Conservation (phyloP, 306 rosid genomes). For the Pachyrhizus erosus region DNA sequence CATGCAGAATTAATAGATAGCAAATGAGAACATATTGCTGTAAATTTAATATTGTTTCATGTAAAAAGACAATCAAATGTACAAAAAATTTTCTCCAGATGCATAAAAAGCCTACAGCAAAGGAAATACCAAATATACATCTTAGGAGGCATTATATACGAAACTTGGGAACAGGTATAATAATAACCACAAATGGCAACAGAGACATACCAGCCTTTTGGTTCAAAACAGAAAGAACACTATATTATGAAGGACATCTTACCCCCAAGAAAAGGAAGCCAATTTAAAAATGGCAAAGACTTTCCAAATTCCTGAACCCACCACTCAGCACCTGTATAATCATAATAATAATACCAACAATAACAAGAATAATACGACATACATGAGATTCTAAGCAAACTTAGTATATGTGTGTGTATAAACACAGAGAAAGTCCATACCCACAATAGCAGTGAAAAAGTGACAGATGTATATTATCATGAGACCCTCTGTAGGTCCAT, state of each 20-base stretch:
- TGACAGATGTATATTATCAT: conserved; percentile 75
- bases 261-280: conserved; percentile 80
- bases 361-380: background rate
- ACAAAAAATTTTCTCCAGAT: too few relatives aligned
- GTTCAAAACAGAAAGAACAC: conserved; percentile 28
- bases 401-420: conserved; percentile 1
- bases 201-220: too few relatives aligned
- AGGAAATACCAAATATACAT: too few relatives aligned
- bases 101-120: too few relatives aligned
- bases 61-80: too few relatives aligned
- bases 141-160: too few relatives aligned
- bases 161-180: too few relatives aligned
- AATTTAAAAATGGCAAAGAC: conserved; percentile 75
- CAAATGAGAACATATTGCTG: too few relatives aligned
- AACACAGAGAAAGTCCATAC: conserved; percentile 54
- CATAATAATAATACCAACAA: background rate
- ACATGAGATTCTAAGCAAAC: conserved; percentile 16
- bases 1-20: too few relatives aligned
- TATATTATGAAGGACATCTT: conserved; percentile 37
- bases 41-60: too few relatives aligned
- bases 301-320: conserved; percentile 80
- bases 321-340: conserved; percentile 85
- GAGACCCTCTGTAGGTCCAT: conserved; percentile 99
- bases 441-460: conserved; percentile 82
- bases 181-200: too few relatives aligned